Percentiles rank a stretch among this genome's conserved stretches.
phyloP scores from a whole-genome alignment of 345 rosid genomes.

The Eucalyptus curtisii region DNA sequence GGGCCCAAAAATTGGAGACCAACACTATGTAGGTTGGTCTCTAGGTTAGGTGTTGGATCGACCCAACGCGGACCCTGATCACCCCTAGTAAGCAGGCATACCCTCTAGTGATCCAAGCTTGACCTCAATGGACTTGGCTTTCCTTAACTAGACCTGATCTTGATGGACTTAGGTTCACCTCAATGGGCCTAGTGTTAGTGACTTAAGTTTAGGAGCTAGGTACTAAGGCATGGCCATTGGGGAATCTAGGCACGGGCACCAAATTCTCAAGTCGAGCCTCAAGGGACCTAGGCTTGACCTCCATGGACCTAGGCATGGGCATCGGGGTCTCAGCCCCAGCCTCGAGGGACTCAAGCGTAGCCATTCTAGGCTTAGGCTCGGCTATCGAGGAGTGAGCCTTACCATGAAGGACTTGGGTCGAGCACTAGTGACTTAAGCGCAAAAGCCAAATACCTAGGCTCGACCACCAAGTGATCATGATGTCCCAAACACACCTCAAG shows the following conservation, averaged over 20 bases:
- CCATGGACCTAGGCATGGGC: not conserved
- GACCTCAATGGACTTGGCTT: not conserved
- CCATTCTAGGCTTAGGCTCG: not conserved
- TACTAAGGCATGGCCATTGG: not conserved
- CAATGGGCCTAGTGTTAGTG: not conserved
- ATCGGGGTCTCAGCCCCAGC: rapidly evolving
- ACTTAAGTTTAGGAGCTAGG: not conserved
- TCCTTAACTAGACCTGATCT: not conserved
- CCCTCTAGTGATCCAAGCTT: not conserved
- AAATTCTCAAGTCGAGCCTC: not conserved
- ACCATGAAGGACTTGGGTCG: not conserved
- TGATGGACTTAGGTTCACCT: not conserved
- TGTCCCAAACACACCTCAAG: rapidly evolving
- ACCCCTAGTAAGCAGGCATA: too few relatives aligned
- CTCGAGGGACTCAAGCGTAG: rapidly evolving
- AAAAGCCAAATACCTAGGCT: not conserved
- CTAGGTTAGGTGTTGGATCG: rapidly evolving
- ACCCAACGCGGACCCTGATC: rapidly evolving
- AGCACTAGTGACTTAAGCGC: not conserved
- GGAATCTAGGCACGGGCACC: rapidly evolving
- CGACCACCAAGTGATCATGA: not conserved
- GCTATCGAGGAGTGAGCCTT: not conserved
- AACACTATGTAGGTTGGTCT: too few relatives aligned
- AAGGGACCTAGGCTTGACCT: not conserved
- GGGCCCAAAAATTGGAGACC: too few relatives aligned